Base-by-base conservation (phyloP, 805 yeast genomes). In the Ogataea sp. region DNA sequence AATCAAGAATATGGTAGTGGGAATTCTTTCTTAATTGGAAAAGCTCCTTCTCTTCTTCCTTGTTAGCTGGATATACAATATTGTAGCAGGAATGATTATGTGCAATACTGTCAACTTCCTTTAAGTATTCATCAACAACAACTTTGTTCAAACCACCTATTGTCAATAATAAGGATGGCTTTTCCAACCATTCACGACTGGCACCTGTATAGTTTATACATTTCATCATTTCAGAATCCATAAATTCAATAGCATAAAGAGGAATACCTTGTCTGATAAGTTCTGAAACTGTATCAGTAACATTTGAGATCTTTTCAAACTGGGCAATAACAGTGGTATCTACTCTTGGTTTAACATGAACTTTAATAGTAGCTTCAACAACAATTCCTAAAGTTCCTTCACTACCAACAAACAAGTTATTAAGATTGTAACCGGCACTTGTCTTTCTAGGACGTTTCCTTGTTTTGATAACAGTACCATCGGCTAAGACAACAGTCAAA, bases 361-460 rank as follows among this genome's bases (percentile, higher is more conserved):
- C 60, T 47, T 71, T 75, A 27, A 80, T 59, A 0, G 84, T 79
- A 6, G 79, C 80, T 46, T 80, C 83, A 2, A 85, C 79, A 23
- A 80, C 73, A 10, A 80, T 64, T 2, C 85, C 87, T 40, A 80
- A 55, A 1, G 87, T 80, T 5, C 87, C 87, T 49, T 80, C 86
- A 39, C 78, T 66, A 0, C 87, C 87, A 32, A 74, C 61, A 45
- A 80, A 76, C 42, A 80, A 52, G 8, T 78, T 75, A 43, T 77
- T 80, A 50, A 80, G 59, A 48, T 78, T 78, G 51, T 80, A 80
- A 4, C 86, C 86, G 4, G 86, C 86, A 49, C 80, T 70, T 2
- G 83, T 69, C 48, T 80, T 80, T 47, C 79, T 65, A 3, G 86
- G 83, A 50, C 86, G 64, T 46, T 68, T 73, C 43, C 71, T 69